phyloP scores from a whole-genome alignment of 2,329 filamentous ascomycete genomes.

The Scedosporium minutisporum region DNA sequence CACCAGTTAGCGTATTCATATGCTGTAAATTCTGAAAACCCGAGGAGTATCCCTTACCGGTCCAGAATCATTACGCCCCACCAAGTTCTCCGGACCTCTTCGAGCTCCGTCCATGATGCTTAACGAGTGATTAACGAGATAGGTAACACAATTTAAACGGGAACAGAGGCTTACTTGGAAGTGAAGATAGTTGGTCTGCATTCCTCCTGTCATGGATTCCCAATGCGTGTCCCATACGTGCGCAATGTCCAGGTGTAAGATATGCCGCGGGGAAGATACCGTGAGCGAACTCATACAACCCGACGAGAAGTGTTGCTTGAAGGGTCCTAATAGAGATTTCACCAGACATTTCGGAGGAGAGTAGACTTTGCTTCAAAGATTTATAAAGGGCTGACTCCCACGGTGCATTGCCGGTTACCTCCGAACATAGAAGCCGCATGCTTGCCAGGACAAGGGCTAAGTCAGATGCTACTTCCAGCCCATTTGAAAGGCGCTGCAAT shows the following conservation, averaged over 20 bases:
- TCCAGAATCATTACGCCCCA: background rate
- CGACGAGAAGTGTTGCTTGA: background rate
- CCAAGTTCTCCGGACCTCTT: background rate
- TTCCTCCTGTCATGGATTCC: background rate
- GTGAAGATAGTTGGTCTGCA: background rate
- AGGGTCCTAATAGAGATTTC: background rate
- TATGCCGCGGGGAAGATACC: background rate
- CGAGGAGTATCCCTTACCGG: background rate
- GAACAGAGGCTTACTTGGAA: background rate
- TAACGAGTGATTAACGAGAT: background rate
- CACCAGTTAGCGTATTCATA: background rate
- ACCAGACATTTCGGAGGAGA: background rate
- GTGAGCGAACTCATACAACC: background rate
- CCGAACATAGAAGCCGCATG: no score
- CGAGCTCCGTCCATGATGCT: background rate
- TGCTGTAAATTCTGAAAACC: background rate
- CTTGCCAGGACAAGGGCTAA: no score
- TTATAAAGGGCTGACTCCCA: background rate
- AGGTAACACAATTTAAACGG: background rate
- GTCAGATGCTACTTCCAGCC: no score
- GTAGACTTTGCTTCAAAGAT: background rate
- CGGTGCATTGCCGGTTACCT: background rate
- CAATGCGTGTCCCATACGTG: background rate
- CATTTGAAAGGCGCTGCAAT: no score
- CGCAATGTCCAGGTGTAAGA: background rate